phyloP scores from a whole-genome alignment of 441 rosid species.

The Pelargonium myrrhifolium region DNA sequence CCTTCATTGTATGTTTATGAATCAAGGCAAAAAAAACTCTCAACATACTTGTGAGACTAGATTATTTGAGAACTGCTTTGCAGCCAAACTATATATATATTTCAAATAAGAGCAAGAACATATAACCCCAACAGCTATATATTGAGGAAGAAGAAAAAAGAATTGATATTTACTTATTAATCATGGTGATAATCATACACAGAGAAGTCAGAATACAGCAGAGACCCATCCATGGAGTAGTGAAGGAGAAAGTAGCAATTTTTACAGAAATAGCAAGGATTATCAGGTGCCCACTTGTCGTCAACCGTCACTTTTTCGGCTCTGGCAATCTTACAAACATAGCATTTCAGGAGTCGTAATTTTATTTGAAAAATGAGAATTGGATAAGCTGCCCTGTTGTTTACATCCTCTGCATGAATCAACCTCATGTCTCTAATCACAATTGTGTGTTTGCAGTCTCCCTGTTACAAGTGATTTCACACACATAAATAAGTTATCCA shows the following conservation, averaged over 20 bases:
- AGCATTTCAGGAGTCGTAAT: conserved; percentile 49
- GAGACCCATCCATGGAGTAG: conserved; percentile 33
- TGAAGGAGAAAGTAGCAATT: conserved; percentile 61
- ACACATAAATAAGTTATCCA: neutral
- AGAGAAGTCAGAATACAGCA: conserved; percentile 34
- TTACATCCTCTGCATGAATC: conserved; percentile 64
- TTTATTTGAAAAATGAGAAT: conserved; percentile 41
- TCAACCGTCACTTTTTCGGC: conserved; percentile 52
- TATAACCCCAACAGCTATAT: neutral
- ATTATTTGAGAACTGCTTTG: no score
- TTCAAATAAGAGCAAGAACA: no score
- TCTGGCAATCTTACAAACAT: conserved; percentile 53
- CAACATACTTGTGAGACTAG: no score
- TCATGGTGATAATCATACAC: conserved; percentile 56
- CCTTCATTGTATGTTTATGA: no score
- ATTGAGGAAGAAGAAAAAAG: neutral
- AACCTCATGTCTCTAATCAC: conserved; percentile 78
- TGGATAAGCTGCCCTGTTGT: conserved; percentile 61
- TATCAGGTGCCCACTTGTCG: conserved; percentile 62
- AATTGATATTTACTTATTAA: conserved; percentile 17
- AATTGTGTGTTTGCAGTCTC: conserved; percentile 76
- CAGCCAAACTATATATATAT: no score
- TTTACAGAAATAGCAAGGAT: conserved; percentile 72
- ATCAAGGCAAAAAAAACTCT: no score
- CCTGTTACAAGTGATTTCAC: conserved; percentile 45